Conservation (phyloP, 148 eudicot species). For the Cornus controversa region DNA sequence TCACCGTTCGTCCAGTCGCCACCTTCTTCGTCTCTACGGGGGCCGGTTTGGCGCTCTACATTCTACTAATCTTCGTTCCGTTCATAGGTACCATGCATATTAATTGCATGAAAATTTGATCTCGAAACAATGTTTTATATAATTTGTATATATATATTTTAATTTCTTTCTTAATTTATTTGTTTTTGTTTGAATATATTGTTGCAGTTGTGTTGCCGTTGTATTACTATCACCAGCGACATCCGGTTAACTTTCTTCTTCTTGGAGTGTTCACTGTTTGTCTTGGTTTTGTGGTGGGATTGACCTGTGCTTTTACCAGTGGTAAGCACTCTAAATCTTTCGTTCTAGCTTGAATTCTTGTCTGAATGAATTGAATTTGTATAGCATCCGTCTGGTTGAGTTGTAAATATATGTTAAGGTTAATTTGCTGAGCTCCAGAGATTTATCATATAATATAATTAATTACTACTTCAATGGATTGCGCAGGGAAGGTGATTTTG, state of each 20-base stretch:
- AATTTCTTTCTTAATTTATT: background rate
- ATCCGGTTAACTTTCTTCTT: conserved; percentile 63
- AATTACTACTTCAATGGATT: background rate
- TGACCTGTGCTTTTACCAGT: conserved; percentile 61
- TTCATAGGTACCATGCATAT: conserved; percentile 51
- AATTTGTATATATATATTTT: background rate
- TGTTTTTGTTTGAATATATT: background rate
- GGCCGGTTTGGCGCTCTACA: conserved; percentile 47
- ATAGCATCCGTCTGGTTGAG: too few species aligned
- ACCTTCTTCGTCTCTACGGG: conserved; percentile 40
- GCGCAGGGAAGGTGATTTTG: conserved; percentile 54
- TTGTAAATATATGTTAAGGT: too few species aligned
- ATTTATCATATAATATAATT: background rate
- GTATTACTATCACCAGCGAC: conserved; percentile 50
- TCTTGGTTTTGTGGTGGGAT: conserved; percentile 48
- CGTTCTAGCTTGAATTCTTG: background rate
- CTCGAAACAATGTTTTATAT: background rate
- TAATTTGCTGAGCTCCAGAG: too few species aligned
- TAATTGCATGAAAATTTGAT: background rate
- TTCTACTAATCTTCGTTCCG: conserved; percentile 48
- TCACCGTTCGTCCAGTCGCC: conserved; percentile 37
- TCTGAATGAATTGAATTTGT: too few species aligned
- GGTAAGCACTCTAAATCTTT: conserved; percentile 33
- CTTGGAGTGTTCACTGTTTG: conserved; percentile 63
- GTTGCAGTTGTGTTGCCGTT: conserved; percentile 59